Conservation (phyloP, 2,329 filamentous ascomycete species). For the Fusarium palustre region DNA sequence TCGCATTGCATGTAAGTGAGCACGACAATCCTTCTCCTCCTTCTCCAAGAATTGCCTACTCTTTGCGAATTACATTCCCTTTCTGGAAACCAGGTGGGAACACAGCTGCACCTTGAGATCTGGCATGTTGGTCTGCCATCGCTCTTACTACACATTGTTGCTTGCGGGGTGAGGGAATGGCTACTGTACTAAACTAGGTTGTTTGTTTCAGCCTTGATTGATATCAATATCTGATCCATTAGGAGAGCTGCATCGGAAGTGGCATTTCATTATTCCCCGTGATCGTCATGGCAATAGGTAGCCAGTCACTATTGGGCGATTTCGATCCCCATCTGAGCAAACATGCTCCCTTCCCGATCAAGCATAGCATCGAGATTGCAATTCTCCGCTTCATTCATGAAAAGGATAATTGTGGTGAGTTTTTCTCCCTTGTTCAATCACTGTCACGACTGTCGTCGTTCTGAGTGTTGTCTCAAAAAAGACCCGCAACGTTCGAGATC, state of each 20-base stretch:
- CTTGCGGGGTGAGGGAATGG: not conserved
- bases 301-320: not conserved
- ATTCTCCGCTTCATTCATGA: not conserved
- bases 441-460: not conserved
- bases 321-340: not conserved
- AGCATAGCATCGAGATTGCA: not conserved
- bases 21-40: not conserved
- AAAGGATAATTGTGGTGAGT: not conserved
- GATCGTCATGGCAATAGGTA: not conserved
- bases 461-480: not conserved
- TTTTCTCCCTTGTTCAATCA: constrained; percentile 6
- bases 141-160: constrained; percentile 3
- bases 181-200: not conserved
- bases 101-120: constrained; percentile 31
- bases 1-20: constrained; percentile 1
- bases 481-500: constrained; percentile 38
- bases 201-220: constrained; percentile 17
- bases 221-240: not conserved
- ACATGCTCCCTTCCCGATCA: not conserved
- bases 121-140: constrained; percentile 24
- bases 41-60: not conserved
- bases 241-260: not conserved
- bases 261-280: not conserved
- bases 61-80: constrained; percentile 30
- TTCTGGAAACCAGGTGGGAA: constrained; percentile 32